These are phyloP conservation scores for Colletotrichum sojae DNA, from an alignment of 2,329 filamentous ascomycete genomes.

Conservation along the genomic window DNA sequence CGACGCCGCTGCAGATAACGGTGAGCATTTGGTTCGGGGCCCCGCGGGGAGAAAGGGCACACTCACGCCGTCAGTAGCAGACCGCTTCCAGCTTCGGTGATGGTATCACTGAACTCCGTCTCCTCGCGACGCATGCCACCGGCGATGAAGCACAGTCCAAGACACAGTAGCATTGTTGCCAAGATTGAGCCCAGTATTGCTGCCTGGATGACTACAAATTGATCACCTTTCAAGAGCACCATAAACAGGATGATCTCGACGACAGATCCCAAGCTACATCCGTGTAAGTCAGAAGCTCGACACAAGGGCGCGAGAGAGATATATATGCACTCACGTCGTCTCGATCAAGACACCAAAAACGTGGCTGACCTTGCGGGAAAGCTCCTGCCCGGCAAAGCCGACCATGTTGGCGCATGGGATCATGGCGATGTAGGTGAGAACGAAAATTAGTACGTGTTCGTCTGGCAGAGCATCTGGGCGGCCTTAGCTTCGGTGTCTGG, in stretches of 20 bases:
- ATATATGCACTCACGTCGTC: conserved; percentile 65
- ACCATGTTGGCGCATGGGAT: conserved; percentile 82
- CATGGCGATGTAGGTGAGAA: conserved; percentile 82
- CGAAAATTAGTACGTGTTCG: conserved; percentile 75
- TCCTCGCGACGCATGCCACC: conserved; percentile 79
- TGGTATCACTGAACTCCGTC: conserved; percentile 79
- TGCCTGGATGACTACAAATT: conserved; percentile 82
- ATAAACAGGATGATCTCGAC: conserved; percentile 90
- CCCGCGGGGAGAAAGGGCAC: conserved; percentile 42
- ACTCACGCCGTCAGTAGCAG: conserved; percentile 83
- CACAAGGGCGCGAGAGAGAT: conserved; percentile 41
- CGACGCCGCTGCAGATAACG: conserved; percentile 49
- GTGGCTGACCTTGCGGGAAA: conserved; percentile 80
- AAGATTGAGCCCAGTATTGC: conserved; percentile 88
- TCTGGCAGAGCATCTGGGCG: conserved; percentile 48
- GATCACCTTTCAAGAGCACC: conserved; percentile 71
- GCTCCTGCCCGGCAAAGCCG: conserved; percentile 76
- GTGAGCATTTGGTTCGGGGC: conserved; percentile 2
- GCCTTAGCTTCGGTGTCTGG: neutral
- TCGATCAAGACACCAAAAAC: conserved; percentile 76
- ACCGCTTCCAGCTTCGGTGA: conserved; percentile 85
- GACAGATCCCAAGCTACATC: conserved; percentile 72
- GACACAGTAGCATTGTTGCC: conserved; percentile 84
- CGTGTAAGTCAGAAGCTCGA: conserved; percentile 38
- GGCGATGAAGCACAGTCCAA: conserved; percentile 85